Percentiles rank a stretch among this genome's conserved stretches.
phyloP scores from a whole-genome alignment of 768 basidiomycete genomes.

The Pleurotus sapidus region DNA sequence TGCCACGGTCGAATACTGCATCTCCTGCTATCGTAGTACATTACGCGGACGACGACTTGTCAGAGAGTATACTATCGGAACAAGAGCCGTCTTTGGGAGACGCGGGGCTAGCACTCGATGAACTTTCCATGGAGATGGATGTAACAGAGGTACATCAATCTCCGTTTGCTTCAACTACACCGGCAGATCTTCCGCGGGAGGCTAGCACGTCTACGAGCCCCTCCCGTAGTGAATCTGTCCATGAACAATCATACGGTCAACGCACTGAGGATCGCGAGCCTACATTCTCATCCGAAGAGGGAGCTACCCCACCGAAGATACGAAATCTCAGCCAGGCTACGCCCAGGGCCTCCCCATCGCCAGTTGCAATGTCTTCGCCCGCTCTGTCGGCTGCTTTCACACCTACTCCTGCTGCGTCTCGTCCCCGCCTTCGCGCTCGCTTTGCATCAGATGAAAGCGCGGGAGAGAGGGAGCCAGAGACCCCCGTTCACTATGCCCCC shows the following conservation, averaged over 20 bases:
- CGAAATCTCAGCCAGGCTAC: conserved; percentile 21
- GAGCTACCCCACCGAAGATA: conserved; percentile 31
- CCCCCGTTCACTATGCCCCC: conserved; percentile 15
- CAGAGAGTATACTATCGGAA: conserved; percentile 5
- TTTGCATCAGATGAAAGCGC: conserved; percentile 42
- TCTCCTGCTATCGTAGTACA: conserved; percentile 41
- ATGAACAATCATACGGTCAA: conserved; percentile 10
- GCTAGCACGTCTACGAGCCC: neutral
- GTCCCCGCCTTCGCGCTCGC: conserved; percentile 46
- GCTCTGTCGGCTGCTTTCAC: conserved; percentile 57
- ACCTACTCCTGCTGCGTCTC: conserved; percentile 66
- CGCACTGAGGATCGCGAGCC: conserved; percentile 39
- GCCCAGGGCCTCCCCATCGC: conserved; percentile 27
- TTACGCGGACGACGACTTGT: conserved; percentile 15
- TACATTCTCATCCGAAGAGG: conserved; percentile 67
- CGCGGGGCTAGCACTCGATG: conserved; percentile 7
- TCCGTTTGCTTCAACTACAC: conserved; percentile 16
- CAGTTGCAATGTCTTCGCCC: conserved; percentile 52
- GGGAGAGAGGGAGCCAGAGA: conserved; percentile 13
- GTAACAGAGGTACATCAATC: conserved; percentile 51
- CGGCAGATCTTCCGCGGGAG: conserved; percentile 10
- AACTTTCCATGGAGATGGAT: conserved; percentile 33
- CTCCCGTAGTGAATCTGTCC: conserved; percentile 11
- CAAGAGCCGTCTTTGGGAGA: conserved; percentile 9
- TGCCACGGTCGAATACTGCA: conserved; percentile 48